A percentile compares a stretch with the other conserved stretches of the same genome.
These are phyloP conservation scores for Monilinia fructicola DNA, from an alignment of 2,329 filamentous ascomycete genomes.

Conservation along the genomic window DNA sequence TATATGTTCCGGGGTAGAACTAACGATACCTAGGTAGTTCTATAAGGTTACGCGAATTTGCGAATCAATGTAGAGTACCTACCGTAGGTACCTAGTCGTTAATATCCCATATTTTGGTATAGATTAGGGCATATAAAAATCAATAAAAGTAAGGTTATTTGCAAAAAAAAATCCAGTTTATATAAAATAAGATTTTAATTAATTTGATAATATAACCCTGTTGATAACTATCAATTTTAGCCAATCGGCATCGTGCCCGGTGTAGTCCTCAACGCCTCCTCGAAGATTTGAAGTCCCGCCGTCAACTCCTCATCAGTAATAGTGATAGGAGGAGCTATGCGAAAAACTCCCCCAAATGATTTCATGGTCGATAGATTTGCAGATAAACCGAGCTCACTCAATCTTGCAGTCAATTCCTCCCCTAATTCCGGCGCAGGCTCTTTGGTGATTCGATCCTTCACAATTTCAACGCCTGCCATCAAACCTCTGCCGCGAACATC, in stretches of 20 bases:
- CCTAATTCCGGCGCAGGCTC: conserved; percentile 48
- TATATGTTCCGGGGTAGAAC: too few species aligned
- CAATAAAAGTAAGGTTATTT: too few species aligned
- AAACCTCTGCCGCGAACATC: conserved; percentile 60
- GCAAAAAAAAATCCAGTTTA: too few species aligned
- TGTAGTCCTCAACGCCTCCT: conserved; percentile 49
- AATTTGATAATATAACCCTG: too few species aligned
- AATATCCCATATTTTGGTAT: too few species aligned
- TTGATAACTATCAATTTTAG: background rate
- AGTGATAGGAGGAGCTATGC: conserved; percentile 61
- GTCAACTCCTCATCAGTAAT: conserved; percentile 52
- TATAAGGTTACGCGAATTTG: too few species aligned
- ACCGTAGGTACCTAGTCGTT: too few species aligned
- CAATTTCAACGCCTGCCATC: conserved; percentile 59
- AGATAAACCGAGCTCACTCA: conserved; percentile 54
- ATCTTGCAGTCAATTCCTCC: conserved; percentile 47
- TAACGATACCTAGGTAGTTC: too few species aligned
- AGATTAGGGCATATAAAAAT: too few species aligned
- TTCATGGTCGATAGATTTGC: conserved; percentile 56
- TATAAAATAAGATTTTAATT: too few species aligned
- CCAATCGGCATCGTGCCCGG: conserved; percentile 22
- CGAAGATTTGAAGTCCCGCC: conserved; percentile 54
- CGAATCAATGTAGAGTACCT: too few species aligned
- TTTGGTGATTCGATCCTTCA: conserved; percentile 51
- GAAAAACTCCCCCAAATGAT: conserved; percentile 56